Evolutionary conservation across 2,329 filamentous ascomycete species (phyloP).

Genomic region (Blastomyces silverae): DNA sequence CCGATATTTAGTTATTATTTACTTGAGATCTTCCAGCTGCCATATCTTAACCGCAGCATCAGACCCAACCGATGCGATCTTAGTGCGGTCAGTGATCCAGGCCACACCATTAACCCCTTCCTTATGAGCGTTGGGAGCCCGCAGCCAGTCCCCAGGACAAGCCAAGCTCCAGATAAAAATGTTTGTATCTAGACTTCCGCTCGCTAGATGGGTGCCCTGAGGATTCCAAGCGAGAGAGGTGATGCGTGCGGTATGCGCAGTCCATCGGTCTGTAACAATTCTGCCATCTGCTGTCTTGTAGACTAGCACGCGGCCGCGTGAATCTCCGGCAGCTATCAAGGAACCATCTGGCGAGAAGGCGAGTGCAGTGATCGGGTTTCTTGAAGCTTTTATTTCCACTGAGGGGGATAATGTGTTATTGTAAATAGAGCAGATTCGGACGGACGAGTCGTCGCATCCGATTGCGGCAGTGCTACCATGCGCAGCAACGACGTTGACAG

Average conservation of each 20-base stretch:
- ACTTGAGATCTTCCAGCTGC: constrained; percentile 50
- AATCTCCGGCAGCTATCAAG: constrained; percentile 73
- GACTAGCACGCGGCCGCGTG: constrained; percentile 78
- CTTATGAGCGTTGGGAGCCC: constrained; percentile 84
- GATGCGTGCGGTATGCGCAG: constrained; percentile 61
- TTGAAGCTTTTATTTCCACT: constrained; percentile 59
- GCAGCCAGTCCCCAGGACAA: constrained; percentile 76
- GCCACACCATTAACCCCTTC: constrained; percentile 85
- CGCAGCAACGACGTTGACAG: constrained; percentile 63
- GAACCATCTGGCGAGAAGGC: constrained; percentile 73
- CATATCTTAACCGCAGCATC: constrained; percentile 92
- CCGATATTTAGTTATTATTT: neutral
- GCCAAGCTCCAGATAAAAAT: constrained; percentile 84
- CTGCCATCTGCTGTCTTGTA: constrained; percentile 63
- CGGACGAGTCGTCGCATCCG: constrained; percentile 64
- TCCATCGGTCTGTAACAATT: constrained; percentile 73
- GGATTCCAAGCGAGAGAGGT: constrained; percentile 70
- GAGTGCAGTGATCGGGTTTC: constrained; percentile 68
- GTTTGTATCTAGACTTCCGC: constrained; percentile 82
- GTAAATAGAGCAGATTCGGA: constrained; percentile 65
- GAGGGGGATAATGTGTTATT: constrained; percentile 52
- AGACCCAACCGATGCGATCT: constrained; percentile 70
- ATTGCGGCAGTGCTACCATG: constrained; percentile 63
- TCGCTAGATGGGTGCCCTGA: constrained; percentile 69
- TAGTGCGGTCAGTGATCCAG: constrained; percentile 62